Evolutionary conservation across 1,139 yeast species (phyloP), one percentile per base, ranked within the genome.

Genomic region (Scheffersomyces titani): DNA sequence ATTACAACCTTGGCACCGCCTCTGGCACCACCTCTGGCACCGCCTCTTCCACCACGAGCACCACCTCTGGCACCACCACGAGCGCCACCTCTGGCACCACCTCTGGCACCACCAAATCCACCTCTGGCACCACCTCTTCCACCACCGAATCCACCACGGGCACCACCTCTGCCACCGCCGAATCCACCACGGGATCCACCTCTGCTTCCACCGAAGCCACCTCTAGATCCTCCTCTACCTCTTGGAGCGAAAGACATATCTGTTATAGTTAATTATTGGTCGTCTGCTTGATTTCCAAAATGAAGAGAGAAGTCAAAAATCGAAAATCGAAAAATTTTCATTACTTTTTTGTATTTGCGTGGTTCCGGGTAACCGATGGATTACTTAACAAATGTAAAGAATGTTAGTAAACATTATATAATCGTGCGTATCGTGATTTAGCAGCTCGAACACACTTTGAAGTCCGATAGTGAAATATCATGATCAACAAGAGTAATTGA

Each of bases 1-100:
- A 94, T 90, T 70, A 94, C 92, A 65, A 93, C 98, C 80, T 92
- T 90, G 70, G 97, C 90, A 75, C 98, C 99, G 66, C 89, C 90
- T 65, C 81, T 70, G 64, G 90, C 90, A 74, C 90, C 90, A 66
- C 93, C 93, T 64, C 87, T 71, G 62, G 90, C 92, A 74, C 92
- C 94, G 64, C 92, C 91, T 59, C 89, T 68, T 55, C 83, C 83
- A 65, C 89, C 90, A 68, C 92, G 82, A 58, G 85, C 77, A 52
- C 86, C 84, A 57, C 89, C 88, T 49, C 80, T 55, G 51, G 68
- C 70, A 61, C 84, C 83, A 59, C 85, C 77, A 56, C 80, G 56
- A 44, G 59, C 59, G 48, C 72, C 69, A 53, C 73, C 67, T 50
- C 69, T 59, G 55, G 74, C 70, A 52, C 82, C 81, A 59, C 73